phyloP scores from a whole-genome alignment of 2,329 filamentous ascomycete genomes.

The Colletotrichum paranaense region DNA sequence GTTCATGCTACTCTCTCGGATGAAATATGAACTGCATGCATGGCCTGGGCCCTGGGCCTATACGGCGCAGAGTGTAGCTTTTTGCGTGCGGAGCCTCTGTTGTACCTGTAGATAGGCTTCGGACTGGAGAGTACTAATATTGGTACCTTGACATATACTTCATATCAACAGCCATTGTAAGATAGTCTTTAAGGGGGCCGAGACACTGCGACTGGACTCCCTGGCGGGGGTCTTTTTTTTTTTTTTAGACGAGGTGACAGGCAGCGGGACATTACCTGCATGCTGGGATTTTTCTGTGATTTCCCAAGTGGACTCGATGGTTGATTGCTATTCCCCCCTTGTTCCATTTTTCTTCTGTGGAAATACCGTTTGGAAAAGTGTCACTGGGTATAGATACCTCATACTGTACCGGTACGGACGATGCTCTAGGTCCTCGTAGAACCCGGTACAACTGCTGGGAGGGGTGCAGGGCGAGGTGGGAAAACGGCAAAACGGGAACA shows the following conservation, averaged over 20 bases:
- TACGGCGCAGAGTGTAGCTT: background rate
- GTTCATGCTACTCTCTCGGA: constrained; percentile 11
- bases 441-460: constrained; percentile 16
- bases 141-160: background rate
- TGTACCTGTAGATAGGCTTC: background rate
- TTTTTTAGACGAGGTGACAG: background rate
- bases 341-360: constrained; percentile 1
- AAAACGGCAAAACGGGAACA: constrained; percentile 9
- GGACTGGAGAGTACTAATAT: background rate
- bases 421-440: constrained; percentile 26
- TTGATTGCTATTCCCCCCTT: background rate
- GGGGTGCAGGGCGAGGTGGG: background rate
- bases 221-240: too few relatives aligned
- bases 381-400: background rate
- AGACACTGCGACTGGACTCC: background rate
- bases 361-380: background rate
- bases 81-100: constrained; percentile 9
- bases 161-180: background rate
- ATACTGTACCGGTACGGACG: background rate
- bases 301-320: background rate
- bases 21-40: constrained; percentile 10
- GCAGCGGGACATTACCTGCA: background rate
- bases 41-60: background rate
- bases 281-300: background rate
- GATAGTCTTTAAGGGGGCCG: background rate